These are phyloP conservation scores for Hippophae tibetana DNA, from an alignment of 306 rosid genomes.

Conservation along the genomic window DNA sequence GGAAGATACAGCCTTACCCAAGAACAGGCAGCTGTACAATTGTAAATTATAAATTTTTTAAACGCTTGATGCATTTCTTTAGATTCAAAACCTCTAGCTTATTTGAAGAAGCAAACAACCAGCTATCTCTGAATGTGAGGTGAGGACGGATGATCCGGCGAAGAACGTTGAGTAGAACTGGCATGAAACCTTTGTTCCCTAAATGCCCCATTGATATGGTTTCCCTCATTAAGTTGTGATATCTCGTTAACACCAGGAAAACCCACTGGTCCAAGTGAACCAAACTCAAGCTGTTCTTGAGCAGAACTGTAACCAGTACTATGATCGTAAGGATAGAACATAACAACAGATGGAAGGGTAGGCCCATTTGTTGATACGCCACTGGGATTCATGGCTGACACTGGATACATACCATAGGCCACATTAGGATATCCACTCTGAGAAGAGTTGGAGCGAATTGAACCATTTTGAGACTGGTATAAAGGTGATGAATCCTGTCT, in stretches of 20 bases:
- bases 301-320: conserved; percentile 43
- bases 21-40: not conserved
- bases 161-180: conserved; percentile 48
- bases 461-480: conserved; percentile 68
- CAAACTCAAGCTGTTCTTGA: conserved; percentile 83
- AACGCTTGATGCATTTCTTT: conserved; percentile 2
- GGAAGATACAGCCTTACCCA: not conserved
- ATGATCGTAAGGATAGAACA: conserved; percentile 78
- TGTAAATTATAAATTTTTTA: not conserved
- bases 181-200: conserved; percentile 77
- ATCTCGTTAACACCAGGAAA: conserved; percentile 48
- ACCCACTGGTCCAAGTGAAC: conserved; percentile 80
- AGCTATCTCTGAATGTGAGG: conserved; percentile 68
- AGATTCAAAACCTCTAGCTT: conserved; percentile 7
- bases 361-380: conserved; percentile 77
- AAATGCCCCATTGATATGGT: conserved; percentile 41
- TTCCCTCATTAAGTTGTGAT: conserved; percentile 54
- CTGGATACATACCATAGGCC: conserved; percentile 67
- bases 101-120: conserved; percentile 11
- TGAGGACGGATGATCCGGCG: conserved; percentile 81
- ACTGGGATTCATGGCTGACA: conserved; percentile 59
- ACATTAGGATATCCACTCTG: conserved; percentile 51
- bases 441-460: conserved; percentile 50
- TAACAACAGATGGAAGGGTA: conserved; percentile 63
- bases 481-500: conserved; percentile 50